Percentiles rank a stretch among this genome's conserved stretches.
These are phyloP conservation scores for Globisporangium solare DNA, from an alignment of 352 stramenopile genomes.

Conservation along the genomic window DNA sequence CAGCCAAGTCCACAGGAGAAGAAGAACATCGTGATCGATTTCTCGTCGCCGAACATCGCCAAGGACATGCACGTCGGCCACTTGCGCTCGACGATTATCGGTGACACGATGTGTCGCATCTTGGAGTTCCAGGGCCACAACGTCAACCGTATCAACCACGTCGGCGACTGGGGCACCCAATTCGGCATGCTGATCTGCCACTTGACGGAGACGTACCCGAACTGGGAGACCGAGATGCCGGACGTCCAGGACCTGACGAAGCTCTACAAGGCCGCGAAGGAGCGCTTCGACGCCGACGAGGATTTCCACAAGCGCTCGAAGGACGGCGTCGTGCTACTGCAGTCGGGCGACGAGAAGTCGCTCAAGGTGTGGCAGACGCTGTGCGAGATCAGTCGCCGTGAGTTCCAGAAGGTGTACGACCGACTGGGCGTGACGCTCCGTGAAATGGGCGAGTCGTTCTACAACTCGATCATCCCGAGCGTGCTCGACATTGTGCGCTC, in stretches of 20 bases:
- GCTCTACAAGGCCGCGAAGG: constrained; percentile 90
- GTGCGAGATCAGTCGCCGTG: constrained; percentile 79
- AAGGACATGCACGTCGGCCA: constrained; percentile 90
- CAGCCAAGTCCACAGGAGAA: constrained; percentile 78
- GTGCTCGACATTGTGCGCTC: constrained; percentile 88
- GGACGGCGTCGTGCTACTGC: constrained; percentile 96
- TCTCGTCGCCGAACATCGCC: constrained; percentile 85
- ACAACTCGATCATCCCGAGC: constrained; percentile 81
- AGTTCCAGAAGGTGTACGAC: constrained; percentile 87
- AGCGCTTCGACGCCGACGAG: constrained; percentile 94
- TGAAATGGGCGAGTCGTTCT: constrained; percentile 85
- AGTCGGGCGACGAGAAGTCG: constrained; percentile 89
- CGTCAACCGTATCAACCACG: constrained; percentile 76
- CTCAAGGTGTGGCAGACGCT: constrained; percentile 80
- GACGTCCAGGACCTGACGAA: constrained; percentile 97
- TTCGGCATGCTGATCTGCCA: constrained; percentile 99
- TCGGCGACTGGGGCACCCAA: constrained; percentile 88
- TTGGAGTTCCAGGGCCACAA: constrained; percentile 80
- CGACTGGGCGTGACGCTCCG: constrained; percentile 65
- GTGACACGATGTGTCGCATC: constrained; percentile 82
- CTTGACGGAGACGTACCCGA: constrained; percentile 96
- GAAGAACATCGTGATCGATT: constrained; percentile 75
- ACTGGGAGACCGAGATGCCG: constrained; percentile 87
- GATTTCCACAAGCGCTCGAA: constrained; percentile 97
- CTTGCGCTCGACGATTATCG: constrained; percentile 90